phyloP scores from a whole-genome alignment of 139 green algal genomes.

The Chlamydomonas eustigma region DNA sequence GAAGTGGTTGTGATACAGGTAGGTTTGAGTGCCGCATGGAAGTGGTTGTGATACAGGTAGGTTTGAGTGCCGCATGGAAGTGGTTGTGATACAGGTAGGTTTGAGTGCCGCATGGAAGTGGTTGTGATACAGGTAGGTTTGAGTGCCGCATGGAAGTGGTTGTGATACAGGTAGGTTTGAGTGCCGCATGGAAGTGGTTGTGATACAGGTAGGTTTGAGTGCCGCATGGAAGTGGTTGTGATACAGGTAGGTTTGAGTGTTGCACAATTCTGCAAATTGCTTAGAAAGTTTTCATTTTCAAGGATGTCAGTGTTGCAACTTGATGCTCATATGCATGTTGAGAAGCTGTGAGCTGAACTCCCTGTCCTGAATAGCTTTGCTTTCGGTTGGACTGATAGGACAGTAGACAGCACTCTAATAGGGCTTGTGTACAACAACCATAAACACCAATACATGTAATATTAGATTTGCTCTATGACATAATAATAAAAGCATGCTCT shows the following conservation, averaged over 20 bases:
- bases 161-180: background rate
- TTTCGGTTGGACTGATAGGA: no score
- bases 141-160: background rate
- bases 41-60: background rate
- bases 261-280: background rate
- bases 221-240: background rate
- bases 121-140: conserved; percentile 2
- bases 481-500: no score
- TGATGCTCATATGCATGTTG: no score
- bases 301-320: no score
- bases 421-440: no score
- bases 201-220: background rate
- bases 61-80: background rate
- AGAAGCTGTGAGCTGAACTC: no score
- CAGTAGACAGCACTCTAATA: no score
- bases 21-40: background rate
- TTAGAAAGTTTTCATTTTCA: no score
- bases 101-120: background rate
- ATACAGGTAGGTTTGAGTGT: no score
- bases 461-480: no score
- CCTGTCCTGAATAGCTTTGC: no score
- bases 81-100: background rate
- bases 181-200: background rate
- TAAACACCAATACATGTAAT: no score
- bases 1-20: background rate